Conservation (phyloP, 2,329 filamentous ascomycete genomes). For the Knufia petricola region DNA sequence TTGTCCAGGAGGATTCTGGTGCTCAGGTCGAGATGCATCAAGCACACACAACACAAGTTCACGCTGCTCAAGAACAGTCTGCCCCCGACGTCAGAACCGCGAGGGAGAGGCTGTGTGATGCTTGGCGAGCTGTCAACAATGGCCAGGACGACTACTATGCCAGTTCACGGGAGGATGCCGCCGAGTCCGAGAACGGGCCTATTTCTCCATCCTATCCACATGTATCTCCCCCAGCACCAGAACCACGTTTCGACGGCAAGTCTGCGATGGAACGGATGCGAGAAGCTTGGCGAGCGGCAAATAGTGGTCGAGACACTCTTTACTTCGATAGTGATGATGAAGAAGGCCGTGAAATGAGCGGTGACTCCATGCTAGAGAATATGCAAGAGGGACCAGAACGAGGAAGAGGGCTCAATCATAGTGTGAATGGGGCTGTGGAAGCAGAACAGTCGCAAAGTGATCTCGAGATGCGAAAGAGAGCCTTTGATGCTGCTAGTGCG, state of each 20-base stretch:
- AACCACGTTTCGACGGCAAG: neutral
- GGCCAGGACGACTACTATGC: neutral
- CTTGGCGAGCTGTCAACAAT: neutral
- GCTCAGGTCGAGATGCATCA: neutral
- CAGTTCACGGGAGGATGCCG: neutral
- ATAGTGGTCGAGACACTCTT: neutral
- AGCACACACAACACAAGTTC: neutral
- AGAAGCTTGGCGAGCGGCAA: constrained; percentile 3
- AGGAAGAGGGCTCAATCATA: neutral
- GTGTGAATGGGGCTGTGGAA: neutral
- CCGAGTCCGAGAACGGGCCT: neutral
- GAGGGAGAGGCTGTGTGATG: neutral
- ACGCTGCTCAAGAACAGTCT: neutral
- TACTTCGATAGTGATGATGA: neutral
- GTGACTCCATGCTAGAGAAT: neutral
- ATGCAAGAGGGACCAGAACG: neutral
- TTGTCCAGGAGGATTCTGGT: neutral
- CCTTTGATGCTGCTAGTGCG: constrained; percentile 16
- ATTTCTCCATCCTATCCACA: neutral
- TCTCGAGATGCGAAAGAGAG: constrained; percentile 9
- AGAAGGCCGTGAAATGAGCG: neutral
- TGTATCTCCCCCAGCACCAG: neutral
- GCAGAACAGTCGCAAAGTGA: neutral
- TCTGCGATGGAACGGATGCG: neutral
- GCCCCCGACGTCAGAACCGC: neutral